Evolutionary conservation across 2,329 filamentous ascomycete species (phyloP).

Genomic region (Huntiella savannae): DNA sequence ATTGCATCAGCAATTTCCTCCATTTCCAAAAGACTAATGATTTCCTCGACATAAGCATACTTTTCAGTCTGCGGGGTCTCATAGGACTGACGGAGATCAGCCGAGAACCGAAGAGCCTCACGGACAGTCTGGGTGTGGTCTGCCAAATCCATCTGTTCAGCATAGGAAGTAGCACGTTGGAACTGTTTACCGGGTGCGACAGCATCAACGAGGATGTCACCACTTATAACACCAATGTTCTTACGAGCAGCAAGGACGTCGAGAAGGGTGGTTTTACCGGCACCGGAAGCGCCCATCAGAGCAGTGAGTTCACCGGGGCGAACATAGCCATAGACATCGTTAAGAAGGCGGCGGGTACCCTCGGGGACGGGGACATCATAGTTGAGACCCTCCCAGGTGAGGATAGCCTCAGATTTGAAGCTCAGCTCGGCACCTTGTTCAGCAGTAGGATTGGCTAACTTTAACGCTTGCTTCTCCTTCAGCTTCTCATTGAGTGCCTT

Average conservation of each 20-base stretch:
- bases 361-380: conserved; percentile 49
- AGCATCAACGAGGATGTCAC: conserved; percentile 39
- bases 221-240: conserved; percentile 40
- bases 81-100: conserved; percentile 37
- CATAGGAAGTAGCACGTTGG: conserved; percentile 41
- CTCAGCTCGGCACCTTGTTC: conserved; percentile 30
- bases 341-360: conserved; percentile 35
- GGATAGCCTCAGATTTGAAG: conserved; percentile 42
- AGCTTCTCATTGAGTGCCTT: conserved; percentile 46
- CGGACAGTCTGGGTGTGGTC: conserved; percentile 43
- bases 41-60: conserved; percentile 40
- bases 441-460: conserved; percentile 23
- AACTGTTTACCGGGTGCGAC: conserved; percentile 38
- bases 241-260: conserved; percentile 50
- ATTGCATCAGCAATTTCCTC: conserved; percentile 39
- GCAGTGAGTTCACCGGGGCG: conserved; percentile 60
- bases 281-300: conserved; percentile 68
- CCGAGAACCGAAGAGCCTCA: conserved; percentile 44
- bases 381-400: conserved; percentile 74
- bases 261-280: conserved; percentile 70
- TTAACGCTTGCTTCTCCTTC: conserved; percentile 36
- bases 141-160: conserved; percentile 43
- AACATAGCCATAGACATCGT: conserved; percentile 46
- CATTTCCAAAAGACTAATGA: conserved; percentile 39
- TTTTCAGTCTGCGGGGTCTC: conserved; percentile 35